phyloP scores from a whole-genome alignment of 2,329 filamentous ascomycete species.

The Colletotrichum filicis region DNA sequence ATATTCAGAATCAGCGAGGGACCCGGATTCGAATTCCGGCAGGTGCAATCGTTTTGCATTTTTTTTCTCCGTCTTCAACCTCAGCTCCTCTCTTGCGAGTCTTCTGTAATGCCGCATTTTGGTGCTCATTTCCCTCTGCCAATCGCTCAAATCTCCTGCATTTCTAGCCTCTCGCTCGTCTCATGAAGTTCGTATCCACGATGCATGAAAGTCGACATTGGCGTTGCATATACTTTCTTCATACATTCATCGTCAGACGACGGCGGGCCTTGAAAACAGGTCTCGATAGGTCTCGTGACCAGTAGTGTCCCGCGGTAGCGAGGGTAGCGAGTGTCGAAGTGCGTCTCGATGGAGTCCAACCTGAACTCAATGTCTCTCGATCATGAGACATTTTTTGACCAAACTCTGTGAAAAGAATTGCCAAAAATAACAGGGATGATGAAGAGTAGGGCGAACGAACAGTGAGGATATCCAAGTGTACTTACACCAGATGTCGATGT shows the following conservation, averaged over 20 bases:
- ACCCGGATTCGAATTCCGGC: not conserved
- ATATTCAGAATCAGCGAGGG: not conserved
- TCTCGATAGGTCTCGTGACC: not conserved
- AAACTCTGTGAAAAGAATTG: not conserved
- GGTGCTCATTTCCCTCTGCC: not conserved
- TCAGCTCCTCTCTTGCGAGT: no score
- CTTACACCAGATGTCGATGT: not conserved
- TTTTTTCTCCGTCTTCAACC: no score
- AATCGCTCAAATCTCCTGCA: not conserved
- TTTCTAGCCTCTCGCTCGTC: not conserved
- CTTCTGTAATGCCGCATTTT: no score
- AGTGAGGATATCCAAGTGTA: not conserved
- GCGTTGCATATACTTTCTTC: not conserved
- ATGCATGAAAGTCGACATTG: not conserved
- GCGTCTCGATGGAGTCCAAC: not conserved
- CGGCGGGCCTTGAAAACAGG: not conserved
- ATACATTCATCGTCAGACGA: not conserved
- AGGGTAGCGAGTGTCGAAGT: not conserved
- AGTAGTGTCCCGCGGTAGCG: not conserved
- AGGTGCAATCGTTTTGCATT: not conserved
- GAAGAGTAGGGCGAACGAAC: not conserved
- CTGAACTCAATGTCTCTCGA: not conserved
- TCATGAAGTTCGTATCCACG: not conserved
- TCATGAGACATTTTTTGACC: not conserved
- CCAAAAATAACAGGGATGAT: not conserved